These are phyloP conservation scores for Hypomontagnella submonticulosa DNA, from an alignment of 495 filamentous ascomycete genomes.

Conservation along the genomic window DNA sequence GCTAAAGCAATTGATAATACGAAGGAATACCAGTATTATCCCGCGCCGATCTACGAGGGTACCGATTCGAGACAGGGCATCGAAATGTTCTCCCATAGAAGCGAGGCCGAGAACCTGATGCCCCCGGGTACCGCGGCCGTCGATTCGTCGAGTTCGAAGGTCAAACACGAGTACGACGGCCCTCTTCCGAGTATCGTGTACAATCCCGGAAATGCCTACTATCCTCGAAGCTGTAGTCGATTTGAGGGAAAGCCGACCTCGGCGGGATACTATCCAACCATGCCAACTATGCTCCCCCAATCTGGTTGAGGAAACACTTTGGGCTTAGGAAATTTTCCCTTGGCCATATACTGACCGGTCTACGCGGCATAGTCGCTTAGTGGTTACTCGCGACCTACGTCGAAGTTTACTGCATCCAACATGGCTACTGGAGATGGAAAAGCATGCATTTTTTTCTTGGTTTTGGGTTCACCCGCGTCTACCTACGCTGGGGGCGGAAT, in stretches of 20 bases:
- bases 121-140: conserved; percentile 31
- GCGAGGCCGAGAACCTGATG: conserved; percentile 50
- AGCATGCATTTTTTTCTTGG: conserved; percentile 44
- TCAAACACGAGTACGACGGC: conserved; percentile 58
- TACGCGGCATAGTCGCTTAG: conserved; percentile 21
- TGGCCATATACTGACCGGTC: conserved; percentile 17
- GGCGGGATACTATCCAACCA: conserved; percentile 58
- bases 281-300: conserved; percentile 50
- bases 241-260: conserved; percentile 60
- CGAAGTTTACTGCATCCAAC: conserved; percentile 30
- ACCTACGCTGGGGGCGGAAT: conserved; percentile 19
- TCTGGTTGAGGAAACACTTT: conserved; percentile 35
- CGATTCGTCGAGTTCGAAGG: conserved; percentile 45
- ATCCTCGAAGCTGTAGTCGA: conserved; percentile 51
- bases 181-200: conserved; percentile 57
- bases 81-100: conserved; percentile 56
- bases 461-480: conserved; percentile 21
- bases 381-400: conserved; percentile 23
- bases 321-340: background rate
- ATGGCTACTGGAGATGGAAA: conserved; percentile 43
- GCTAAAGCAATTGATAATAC: conserved; percentile 56
- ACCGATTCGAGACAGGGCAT: conserved; percentile 53
- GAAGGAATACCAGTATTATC: conserved; percentile 62
- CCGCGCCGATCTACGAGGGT: conserved; percentile 57
- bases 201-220: conserved; percentile 48